A percentile compares a stretch with the other conserved stretches of the same genome.
Evolutionary conservation across 2,329 filamentous ascomycete genomes (phyloP).

Genomic region (Ambrosiella xylebori): DNA sequence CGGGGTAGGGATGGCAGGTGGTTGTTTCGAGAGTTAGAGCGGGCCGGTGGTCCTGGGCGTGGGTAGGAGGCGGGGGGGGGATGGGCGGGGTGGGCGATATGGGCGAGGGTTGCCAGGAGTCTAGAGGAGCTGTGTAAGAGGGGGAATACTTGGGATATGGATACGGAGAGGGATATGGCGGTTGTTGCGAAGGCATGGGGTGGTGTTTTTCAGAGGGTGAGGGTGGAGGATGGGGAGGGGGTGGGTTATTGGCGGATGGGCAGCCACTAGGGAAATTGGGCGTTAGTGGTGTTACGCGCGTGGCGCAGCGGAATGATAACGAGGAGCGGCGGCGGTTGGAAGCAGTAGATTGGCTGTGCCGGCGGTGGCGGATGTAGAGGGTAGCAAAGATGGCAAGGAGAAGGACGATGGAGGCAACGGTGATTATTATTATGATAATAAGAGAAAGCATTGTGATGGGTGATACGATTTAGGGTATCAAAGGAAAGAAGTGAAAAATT

Average conservation of each 20-base stretch:
- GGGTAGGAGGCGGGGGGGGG: neutral
- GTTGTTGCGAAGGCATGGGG: neutral
- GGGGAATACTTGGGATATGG: neutral
- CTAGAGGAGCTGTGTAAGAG: neutral
- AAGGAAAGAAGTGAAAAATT: too few relatives aligned
- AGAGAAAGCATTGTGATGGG: neutral
- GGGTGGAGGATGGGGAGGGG: neutral
- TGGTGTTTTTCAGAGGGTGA: neutral
- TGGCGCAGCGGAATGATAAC: slow-evolving; percentile 35
- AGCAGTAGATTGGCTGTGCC: slow-evolving; percentile 27
- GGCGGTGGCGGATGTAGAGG: slow-evolving; percentile 27
- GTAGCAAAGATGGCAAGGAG: slow-evolving; percentile 23
- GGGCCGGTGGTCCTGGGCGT: neutral
- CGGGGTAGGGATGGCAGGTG: neutral
- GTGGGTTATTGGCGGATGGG: neutral
- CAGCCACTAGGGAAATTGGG: slow-evolving; percentile 20
- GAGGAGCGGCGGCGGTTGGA: slow-evolving; percentile 23
- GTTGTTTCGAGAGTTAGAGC: neutral
- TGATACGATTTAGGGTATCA: too few relatives aligned
- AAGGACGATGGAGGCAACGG: slow-evolving; percentile 25
- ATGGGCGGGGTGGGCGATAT: slow-evolving; percentile 12
- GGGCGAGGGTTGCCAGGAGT: neutral
- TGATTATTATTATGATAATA: slow-evolving; percentile 9
- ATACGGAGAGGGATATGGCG: neutral
- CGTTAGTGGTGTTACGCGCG: slow-evolving; percentile 25